Conservation (phyloP, 2,329 filamentous ascomycete genomes). For the Botryotinia convoluta region DNA sequence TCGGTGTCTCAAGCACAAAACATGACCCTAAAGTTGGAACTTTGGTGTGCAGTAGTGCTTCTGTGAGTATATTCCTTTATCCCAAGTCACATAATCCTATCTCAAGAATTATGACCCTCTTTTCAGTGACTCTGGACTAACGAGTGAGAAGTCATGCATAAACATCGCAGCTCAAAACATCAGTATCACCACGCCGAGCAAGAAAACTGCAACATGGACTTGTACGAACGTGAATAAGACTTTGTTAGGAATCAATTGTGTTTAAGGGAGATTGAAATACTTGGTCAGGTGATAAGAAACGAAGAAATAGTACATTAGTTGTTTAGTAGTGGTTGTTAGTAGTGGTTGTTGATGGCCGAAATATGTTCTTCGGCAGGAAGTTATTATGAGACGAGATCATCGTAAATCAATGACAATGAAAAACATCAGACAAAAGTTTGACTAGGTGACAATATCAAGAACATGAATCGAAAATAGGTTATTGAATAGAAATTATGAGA, state of each 20-base stretch:
- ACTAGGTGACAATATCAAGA: not conserved
- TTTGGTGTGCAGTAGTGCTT: constrained; percentile 46
- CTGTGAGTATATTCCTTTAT: constrained; percentile 29
- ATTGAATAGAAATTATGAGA: not conserved
- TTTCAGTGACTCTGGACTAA: not conserved
- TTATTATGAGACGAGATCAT: not conserved
- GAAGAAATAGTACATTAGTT: not conserved
- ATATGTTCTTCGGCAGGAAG: not conserved
- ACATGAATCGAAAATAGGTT: not conserved
- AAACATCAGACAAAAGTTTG: not conserved
- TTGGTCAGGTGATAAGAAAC: no score
- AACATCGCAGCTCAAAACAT: constrained; percentile 49
- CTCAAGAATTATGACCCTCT: not conserved
- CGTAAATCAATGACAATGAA: not conserved
- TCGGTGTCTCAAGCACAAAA: constrained; percentile 45
- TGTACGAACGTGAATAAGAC: constrained; percentile 43
- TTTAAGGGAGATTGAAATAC: not conserved
- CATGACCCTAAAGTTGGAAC: constrained; percentile 44
- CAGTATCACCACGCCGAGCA: constrained; percentile 46
- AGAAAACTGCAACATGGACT: constrained; percentile 42
- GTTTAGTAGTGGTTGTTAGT: not conserved
- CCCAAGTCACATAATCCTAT: not conserved
- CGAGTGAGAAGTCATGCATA: constrained; percentile 28
- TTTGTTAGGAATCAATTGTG: constrained; percentile 14
- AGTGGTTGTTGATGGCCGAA: not conserved